phyloP scores from a whole-genome alignment of 352 stramenopile genomes.

The Pilasporangium apinafurcum region DNA sequence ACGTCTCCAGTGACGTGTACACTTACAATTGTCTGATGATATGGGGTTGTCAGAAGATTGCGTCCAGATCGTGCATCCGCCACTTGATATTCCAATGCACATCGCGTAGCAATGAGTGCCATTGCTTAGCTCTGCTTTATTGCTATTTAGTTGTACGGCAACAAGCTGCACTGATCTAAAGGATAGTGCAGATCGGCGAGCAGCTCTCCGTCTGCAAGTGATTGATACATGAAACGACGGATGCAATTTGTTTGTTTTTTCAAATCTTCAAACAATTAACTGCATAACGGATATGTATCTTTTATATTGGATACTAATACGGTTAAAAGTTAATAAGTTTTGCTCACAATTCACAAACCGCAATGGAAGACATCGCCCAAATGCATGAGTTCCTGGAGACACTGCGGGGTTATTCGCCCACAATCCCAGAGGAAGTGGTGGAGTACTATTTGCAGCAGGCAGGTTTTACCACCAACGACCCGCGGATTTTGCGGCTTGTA shows the following conservation, averaged over 20 bases:
- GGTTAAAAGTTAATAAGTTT: too few relatives aligned
- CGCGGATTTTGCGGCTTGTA: conserved; percentile 67
- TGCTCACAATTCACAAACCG: too few relatives aligned
- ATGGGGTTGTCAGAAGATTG: conserved; percentile 34
- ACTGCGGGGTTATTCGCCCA: conserved; percentile 54
- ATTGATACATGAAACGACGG: too few relatives aligned
- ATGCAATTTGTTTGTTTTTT: too few relatives aligned
- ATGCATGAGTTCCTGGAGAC: conserved; percentile 63
- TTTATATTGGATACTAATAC: too few relatives aligned
- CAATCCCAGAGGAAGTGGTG: conserved; percentile 67
- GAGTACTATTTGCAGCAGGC: conserved; percentile 71
- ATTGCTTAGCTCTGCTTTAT: too few relatives aligned
- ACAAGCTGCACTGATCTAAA: too few relatives aligned
- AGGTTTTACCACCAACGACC: conserved; percentile 61
- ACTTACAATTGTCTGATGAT: conserved; percentile 22
- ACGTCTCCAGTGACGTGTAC: neutral
- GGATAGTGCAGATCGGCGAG: too few relatives aligned
- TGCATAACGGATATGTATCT: too few relatives aligned
- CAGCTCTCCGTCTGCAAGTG: too few relatives aligned
- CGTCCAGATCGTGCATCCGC: conserved; percentile 40
- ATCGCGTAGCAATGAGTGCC: conserved; percentile 4
- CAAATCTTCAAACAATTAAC: too few relatives aligned
- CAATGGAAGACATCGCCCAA: conserved; percentile 42
- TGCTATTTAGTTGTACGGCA: too few relatives aligned
- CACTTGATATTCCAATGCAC: conserved; percentile 55